Percentiles rank a stretch among this genome's conserved stretches.
Evolutionary conservation across 306 rosid genomes (phyloP).

Genomic region (Astragalus glycyphyllos): DNA sequence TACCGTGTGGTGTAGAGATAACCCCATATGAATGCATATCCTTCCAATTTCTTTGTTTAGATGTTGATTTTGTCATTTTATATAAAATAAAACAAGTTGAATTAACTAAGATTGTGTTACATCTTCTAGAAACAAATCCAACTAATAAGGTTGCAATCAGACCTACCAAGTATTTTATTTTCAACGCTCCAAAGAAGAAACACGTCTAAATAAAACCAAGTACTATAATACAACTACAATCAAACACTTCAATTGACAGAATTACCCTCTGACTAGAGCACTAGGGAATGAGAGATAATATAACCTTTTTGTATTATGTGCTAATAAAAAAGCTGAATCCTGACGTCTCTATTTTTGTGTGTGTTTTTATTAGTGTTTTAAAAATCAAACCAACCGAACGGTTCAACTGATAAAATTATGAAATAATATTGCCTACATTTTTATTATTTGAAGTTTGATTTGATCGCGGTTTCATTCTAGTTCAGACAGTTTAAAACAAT

Average conservation of each 20-base stretch:
- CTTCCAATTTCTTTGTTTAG: slow-evolving; percentile 14
- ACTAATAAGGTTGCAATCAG: slow-evolving; percentile 34
- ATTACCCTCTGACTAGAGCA: slow-evolving; percentile 21
- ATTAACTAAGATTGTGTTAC: slow-evolving; percentile 5
- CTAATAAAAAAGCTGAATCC: not conserved
- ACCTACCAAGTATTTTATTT: slow-evolving; percentile 39
- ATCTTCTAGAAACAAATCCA: slow-evolving; percentile 54
- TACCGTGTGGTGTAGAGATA: not conserved
- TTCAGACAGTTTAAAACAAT: too few species aligned
- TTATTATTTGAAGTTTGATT: too few species aligned
- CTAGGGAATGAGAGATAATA: not conserved
- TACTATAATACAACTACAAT: not conserved
- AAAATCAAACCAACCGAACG: too few species aligned
- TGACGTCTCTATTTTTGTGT: not conserved
- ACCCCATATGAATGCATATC: not conserved
- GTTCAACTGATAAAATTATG: too few species aligned
- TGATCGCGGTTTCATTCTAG: too few species aligned
- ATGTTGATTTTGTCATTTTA: slow-evolving; percentile 22
- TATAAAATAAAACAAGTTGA: slow-evolving; percentile 19
- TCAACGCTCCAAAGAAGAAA: slow-evolving; percentile 37
- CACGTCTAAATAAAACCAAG: slow-evolving; percentile 22
- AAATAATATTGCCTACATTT: too few species aligned
- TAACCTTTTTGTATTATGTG: not conserved
- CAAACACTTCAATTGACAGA: slow-evolving; percentile 5
- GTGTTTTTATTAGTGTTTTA: not conserved